Conservation (phyloP, 768 basidiomycete species). For the Podaxis sp. region DNA sequence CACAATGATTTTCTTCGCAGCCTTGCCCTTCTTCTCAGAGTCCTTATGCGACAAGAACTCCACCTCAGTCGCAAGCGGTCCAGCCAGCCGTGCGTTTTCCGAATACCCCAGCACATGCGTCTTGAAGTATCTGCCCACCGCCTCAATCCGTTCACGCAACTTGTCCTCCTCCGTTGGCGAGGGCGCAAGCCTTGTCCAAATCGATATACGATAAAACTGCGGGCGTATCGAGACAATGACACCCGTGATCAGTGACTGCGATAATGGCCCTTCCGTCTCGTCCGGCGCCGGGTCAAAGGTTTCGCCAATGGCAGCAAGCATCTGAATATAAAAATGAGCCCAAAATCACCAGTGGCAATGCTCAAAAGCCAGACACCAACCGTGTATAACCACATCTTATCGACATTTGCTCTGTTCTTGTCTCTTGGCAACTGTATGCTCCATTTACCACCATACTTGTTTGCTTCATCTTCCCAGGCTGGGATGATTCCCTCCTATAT, state of each 20-base stretch:
- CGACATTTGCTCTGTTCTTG: slow-evolving; percentile 81
- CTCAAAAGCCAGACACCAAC: slow-evolving; percentile 38
- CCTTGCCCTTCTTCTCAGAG: slow-evolving; percentile 90
- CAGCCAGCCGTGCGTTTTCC: slow-evolving; percentile 70
- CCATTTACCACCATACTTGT: slow-evolving; percentile 98
- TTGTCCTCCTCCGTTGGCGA: slow-evolving; percentile 43
- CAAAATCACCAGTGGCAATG: slow-evolving; percentile 6
- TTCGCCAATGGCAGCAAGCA: slow-evolving; percentile 99
- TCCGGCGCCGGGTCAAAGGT: slow-evolving; percentile 91
- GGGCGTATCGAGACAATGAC: slow-evolving; percentile 95
- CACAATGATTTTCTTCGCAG: slow-evolving; percentile 74
- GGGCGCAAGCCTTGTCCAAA: slow-evolving; percentile 94
- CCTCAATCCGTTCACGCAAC: slow-evolving; percentile 78
- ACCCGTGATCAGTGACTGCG: slow-evolving; percentile 76
- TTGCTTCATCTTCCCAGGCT: slow-evolving; percentile 96
- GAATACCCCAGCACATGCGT: slow-evolving; percentile 79
- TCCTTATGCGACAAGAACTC: slow-evolving; percentile 95
- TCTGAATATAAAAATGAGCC: slow-evolving; percentile 46
- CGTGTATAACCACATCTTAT: slow-evolving; percentile 98
- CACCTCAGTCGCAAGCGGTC: slow-evolving; percentile 91
- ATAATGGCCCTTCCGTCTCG: slow-evolving; percentile 38
- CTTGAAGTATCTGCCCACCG: slow-evolving; percentile 91
- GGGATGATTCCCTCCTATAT: slow-evolving; percentile 90
- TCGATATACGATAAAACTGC: slow-evolving; percentile 93
- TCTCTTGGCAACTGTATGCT: slow-evolving; percentile 96